Evolutionary conservation across 345 rosid species (phyloP), one percentile per base, ranked within the genome.

Genomic region (Dipteronia sinensis): DNA sequence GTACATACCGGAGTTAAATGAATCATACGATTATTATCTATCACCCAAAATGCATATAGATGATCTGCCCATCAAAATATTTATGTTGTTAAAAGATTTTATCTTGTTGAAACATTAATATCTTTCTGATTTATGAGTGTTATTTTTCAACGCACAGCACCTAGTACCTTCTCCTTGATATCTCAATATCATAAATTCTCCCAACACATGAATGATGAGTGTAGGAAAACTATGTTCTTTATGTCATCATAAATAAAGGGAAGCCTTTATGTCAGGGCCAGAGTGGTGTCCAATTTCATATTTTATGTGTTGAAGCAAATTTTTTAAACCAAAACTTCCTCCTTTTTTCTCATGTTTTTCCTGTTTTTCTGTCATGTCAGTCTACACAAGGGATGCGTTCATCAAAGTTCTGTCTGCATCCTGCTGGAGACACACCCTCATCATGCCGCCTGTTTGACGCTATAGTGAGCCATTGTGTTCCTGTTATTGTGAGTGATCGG

Each of bases 341-440:
- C 17, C 7, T 0, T 16, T 27, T 20, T 1, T 55, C 80, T 81
- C 67, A 69, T 61, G 72, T 79, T 22, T 84, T 68, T 75, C 31
- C 62, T 67, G 46, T 46, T 65, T 29, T 75, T 72, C 73, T 85
- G 59, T 66, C 70, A 59, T 29, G 76, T 64, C 80, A 92, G 98
- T 92, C 97, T 67, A 89, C 90, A 3, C 78, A 89, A 85, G 97
- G 93, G 67, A 95, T 92, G 98, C 93, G 97, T 27, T 82, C 85
- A 27, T 95, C 98, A 4, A 95, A 92, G 75, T 93, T 93, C 83
- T 95, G 98, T 76, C 87, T 95, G 51, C 87, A 92, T 86, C 97
- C 95, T 53, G 97, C 93, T 4, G 98, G 98, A 67, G 98, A 95
- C 67, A 92, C 98, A 16, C 98, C 98, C 67, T 92, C 98, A 49